Evolutionary conservation across 805 yeast species (phyloP), one percentile per base, ranked within the genome.

Genomic region (Metschnikowia chrysomelidarum): DNA sequence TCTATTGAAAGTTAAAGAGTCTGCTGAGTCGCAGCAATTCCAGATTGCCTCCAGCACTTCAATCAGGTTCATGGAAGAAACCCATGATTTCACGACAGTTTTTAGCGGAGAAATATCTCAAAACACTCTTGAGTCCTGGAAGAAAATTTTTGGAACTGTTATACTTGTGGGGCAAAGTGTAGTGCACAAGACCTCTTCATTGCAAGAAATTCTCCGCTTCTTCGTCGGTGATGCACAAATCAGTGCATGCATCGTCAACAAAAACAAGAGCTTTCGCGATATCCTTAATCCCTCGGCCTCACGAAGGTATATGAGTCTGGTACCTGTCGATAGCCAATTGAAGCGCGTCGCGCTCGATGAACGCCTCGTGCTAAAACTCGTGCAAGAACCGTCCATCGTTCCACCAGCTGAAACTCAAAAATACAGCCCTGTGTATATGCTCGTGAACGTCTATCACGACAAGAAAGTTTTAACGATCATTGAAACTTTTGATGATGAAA

Each of bases 401-500:
- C 39, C 45, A n/a, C 54, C 60, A 7, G 30, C 46, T 3, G 43
- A 40, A 28, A 53, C 52, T 24, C 34, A 43, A 4, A 43, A 38
- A 14, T 49, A 60, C 5, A 51, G 56, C 26, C 39, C 61, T 29
- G 52, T 62, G 5, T 56, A 62, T 34, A 38, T 61, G 24, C 43
- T 62, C 4, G 44, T 60, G 10, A 48, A 54, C 8, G 38, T 61
- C 13, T 49, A 46, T 38, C 40, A 43, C 22, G 47, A 44, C 22
- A 43, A 44, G 12, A 42, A 47, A 12, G 41, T 46, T 29, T 38
- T 44, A 7, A 52, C 62, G 3, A 49, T 51, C 24, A 47, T 60
- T 26, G 64, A 61, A 23, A 34, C 59, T 27, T 51, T 54, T 57
- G 65, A 62, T 3, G 53, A 53, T 37, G 66, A 60, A 36, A 53